phyloP scores from a whole-genome alignment of 1,139 yeast species.

The Candida sanyaensis region DNA sequence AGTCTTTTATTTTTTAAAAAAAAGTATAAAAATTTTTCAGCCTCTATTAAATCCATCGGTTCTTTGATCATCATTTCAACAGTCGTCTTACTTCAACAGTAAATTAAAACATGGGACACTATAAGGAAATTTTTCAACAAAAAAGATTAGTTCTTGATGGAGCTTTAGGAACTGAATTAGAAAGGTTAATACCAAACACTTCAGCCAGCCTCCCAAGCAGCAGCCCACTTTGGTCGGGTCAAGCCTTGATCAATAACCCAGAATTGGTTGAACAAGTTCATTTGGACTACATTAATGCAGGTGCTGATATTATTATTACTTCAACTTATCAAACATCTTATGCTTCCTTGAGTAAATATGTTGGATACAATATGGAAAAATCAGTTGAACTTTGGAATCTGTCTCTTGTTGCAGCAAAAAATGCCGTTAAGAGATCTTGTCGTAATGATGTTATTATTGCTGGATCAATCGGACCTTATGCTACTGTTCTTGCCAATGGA shows the following conservation, averaged over 20 bases:
- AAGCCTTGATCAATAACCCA: conserved; percentile 51
- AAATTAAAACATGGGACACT: conserved; percentile 1
- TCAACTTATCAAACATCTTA: conserved; percentile 65
- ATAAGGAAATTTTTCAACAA: conserved; percentile 1
- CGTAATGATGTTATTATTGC: conserved; percentile 31
- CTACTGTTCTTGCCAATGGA: conserved; percentile 65
- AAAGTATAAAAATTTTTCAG: too few species aligned
- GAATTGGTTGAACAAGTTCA: conserved; percentile 51
- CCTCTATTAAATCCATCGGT: too few species aligned
- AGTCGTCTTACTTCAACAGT: conserved; percentile 4
- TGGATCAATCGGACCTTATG: conserved; percentile 76
- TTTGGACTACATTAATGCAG: conserved; percentile 48
- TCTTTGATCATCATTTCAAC: background rate
- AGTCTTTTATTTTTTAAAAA: too few species aligned
- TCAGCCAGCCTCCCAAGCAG: conserved; percentile 16
- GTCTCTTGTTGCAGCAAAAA: conserved; percentile 31
- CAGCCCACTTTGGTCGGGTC: conserved; percentile 63
- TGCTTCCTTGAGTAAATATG: conserved; percentile 36
- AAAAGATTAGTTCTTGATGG: conserved; percentile 26
- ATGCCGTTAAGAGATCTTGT: conserved; percentile 24
- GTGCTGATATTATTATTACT: conserved; percentile 59
- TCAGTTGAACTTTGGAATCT: conserved; percentile 29
- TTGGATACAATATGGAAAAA: conserved; percentile 27
- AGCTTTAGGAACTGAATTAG: conserved; percentile 34
- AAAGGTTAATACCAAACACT: conserved; percentile 16